phyloP scores from a whole-genome alignment of 2,329 filamentous ascomycete genomes.

The Colletotrichum scovillei region DNA sequence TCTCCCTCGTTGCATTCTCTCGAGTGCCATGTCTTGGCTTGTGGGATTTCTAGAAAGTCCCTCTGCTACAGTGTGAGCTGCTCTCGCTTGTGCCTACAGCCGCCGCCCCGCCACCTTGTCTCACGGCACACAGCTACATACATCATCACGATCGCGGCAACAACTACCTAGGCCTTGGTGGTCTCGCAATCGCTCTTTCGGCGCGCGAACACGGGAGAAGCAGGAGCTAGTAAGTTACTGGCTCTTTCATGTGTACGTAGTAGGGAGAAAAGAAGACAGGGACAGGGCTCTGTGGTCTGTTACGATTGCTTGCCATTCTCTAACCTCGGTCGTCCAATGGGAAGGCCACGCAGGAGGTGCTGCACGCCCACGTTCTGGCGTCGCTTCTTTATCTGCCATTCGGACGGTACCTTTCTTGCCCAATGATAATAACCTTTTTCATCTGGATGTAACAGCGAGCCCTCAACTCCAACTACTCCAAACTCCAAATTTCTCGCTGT shows the following conservation, averaged over 20 bases:
- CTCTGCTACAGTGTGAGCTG: not conserved
- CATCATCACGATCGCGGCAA: not conserved
- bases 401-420: not conserved
- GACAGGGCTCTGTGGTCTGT: not conserved
- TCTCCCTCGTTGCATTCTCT: not conserved
- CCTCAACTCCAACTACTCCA: slow-evolving; percentile 5
- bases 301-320: not conserved
- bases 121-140: not conserved
- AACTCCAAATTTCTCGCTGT: slow-evolving; percentile 14
- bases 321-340: slow-evolving; percentile 11
- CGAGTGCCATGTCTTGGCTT: not conserved
- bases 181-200: not conserved
- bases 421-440: not conserved
- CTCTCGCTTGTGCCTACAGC: not conserved
- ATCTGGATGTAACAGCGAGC: not conserved
- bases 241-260: not conserved
- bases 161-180: no score
- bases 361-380: not conserved
- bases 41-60: not conserved
- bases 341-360: not conserved
- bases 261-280: slow-evolving; percentile 1
- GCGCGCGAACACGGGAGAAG: not conserved
- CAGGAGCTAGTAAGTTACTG: not conserved
- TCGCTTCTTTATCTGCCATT: slow-evolving; percentile 10
- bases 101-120: not conserved